Percentiles rank a stretch among this genome's conserved stretches.
These are phyloP conservation scores for Hordeum marinum DNA, from an alignment of 176 grass and related monocot genomes.

Conservation along the genomic window DNA sequence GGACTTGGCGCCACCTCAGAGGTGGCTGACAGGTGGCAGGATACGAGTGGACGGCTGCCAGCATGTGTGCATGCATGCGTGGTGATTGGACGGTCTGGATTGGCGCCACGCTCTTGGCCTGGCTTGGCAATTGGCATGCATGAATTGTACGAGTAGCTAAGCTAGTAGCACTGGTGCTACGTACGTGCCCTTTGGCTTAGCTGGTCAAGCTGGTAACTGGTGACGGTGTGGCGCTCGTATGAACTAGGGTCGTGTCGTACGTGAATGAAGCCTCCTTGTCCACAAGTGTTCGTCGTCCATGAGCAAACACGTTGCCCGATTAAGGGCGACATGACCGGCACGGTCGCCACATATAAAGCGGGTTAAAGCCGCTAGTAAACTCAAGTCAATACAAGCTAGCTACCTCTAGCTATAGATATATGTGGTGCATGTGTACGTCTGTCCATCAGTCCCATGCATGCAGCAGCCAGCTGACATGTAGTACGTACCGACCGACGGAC, in stretches of 20 bases:
- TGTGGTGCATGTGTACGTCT: neutral
- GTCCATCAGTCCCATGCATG: neutral
- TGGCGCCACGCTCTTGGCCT: neutral
- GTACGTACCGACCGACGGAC: neutral
- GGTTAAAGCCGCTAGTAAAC: neutral
- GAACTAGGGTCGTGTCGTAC: neutral
- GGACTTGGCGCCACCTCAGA: neutral
- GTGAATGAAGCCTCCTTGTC: neutral
- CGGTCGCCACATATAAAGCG: neutral
- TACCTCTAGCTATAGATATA: neutral
- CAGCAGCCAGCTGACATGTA: neutral
- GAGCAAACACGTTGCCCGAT: neutral
- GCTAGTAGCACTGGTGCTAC: neutral
- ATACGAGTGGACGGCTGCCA: neutral
- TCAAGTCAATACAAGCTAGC: neutral
- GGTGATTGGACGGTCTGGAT: conserved; percentile 11
- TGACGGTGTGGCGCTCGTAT: neutral
- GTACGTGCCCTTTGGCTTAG: neutral
- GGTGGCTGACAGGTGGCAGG: neutral
- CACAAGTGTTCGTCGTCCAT: neutral
- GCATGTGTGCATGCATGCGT: neutral
- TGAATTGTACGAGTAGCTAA: neutral
- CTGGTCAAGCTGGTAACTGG: neutral
- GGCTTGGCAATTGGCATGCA: neutral
- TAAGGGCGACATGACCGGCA: neutral